Evolutionary conservation across 2,329 filamentous ascomycete species (phyloP).

Genomic region (Zasmidium cellare): DNA sequence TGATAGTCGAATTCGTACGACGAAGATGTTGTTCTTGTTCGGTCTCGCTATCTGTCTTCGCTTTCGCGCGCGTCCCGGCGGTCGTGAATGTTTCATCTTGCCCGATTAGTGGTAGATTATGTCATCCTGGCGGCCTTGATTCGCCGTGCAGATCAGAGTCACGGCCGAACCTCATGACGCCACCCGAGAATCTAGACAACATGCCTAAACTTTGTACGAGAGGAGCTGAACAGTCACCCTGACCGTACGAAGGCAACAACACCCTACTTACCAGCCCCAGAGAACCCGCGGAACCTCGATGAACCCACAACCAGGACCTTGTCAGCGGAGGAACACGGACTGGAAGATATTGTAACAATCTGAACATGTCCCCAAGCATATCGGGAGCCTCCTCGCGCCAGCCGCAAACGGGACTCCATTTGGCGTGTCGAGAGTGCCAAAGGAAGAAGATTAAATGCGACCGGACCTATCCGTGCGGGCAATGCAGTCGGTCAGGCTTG

Average conservation of each 20-base stretch:
- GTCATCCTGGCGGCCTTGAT: not conserved
- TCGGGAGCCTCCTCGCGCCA: not conserved
- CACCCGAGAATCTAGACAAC: not conserved
- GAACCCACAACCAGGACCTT: too few relatives aligned
- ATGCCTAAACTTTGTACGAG: not conserved
- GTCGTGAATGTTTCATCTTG: too few relatives aligned
- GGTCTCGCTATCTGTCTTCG: too few relatives aligned
- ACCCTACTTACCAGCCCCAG: not conserved
- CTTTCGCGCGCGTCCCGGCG: too few relatives aligned
- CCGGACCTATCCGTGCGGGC: conserved; percentile 21
- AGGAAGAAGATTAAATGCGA: conserved; percentile 26
- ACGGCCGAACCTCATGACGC: not conserved
- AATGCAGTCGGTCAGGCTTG: conserved; percentile 17
- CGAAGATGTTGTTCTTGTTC: too few relatives aligned
- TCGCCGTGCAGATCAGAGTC: not conserved
- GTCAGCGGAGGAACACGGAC: conserved; percentile 16
- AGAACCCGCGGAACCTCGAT: not conserved
- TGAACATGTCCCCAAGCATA: not conserved
- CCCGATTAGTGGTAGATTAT: not conserved
- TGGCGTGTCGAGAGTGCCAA: conserved; percentile 23
- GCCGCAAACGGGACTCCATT: conserved; percentile 7
- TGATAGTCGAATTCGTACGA: too few relatives aligned
- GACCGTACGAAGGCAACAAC: not conserved
- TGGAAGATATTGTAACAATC: conserved; percentile 9
- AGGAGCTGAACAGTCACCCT: not conserved